phyloP scores from a whole-genome alignment of 345 rosid species.

The Gynandropsis gynandra region DNA sequence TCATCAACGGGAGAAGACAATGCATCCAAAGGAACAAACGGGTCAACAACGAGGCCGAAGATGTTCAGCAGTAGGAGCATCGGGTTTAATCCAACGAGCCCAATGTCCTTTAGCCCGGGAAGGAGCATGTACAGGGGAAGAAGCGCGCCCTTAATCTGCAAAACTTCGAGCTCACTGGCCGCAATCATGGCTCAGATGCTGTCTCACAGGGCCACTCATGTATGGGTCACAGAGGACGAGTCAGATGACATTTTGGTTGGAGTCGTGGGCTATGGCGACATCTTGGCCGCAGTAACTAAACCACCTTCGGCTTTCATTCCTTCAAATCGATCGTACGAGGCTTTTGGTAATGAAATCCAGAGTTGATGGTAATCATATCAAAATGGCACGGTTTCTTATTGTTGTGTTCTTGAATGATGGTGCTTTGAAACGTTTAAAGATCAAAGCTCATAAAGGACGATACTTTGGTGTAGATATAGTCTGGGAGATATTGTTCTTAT shows the following conservation, averaged over 20 bases:
- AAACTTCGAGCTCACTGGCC: constrained; percentile 70
- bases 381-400: too few species aligned
- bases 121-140: constrained; percentile 94
- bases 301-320: constrained; percentile 39
- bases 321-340: constrained; percentile 34
- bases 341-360: constrained; percentile 39
- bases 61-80: constrained; percentile 84
- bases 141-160: constrained; percentile 90
- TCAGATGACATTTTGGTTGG: constrained; percentile 76
- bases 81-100: constrained; percentile 63
- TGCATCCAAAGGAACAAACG: constrained; percentile 34
- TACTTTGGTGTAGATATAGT: too few species aligned
- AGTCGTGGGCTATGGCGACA: constrained; percentile 78
- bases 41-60: constrained; percentile 21
- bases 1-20: constrained; percentile 35
- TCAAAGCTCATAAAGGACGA: too few species aligned
- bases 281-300: constrained; percentile 73
- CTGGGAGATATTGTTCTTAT: too few species aligned
- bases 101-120: constrained; percentile 40
- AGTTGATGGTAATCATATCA: constrained; percentile 22
- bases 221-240: constrained; percentile 87
- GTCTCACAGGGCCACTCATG: constrained; percentile 87
- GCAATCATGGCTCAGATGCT: constrained; percentile 99
- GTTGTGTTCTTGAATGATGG: too few species aligned
- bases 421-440: too few species aligned